phyloP scores from a whole-genome alignment of 2,329 filamentous ascomycete species.

The Neofusicoccum ribis region DNA sequence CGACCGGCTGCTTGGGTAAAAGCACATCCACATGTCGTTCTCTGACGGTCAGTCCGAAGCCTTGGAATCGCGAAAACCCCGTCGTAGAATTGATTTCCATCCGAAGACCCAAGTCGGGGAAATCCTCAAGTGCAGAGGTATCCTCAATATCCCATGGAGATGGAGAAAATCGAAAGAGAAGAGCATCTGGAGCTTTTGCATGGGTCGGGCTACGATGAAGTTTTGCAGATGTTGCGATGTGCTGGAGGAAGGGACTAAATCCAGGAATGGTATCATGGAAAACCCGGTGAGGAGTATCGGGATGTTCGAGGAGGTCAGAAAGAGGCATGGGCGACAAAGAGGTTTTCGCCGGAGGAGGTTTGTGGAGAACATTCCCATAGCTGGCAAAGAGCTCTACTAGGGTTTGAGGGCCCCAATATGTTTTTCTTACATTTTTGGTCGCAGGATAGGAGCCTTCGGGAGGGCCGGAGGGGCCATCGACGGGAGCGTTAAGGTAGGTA shows the following conservation, averaged over 20 bases:
- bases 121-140: conserved; percentile 17
- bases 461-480: too few species aligned
- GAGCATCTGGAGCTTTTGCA: background rate
- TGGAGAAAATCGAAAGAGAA: conserved; percentile 13
- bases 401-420: background rate
- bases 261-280: conserved; percentile 11
- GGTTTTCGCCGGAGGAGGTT: background rate
- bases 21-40: conserved; percentile 31
- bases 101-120: conserved; percentile 30
- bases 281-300: background rate
- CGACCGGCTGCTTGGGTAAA: conserved; percentile 31
- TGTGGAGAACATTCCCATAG: conserved; percentile 10
- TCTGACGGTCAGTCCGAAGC: conserved; percentile 27
- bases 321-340: background rate
- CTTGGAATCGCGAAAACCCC: conserved; percentile 24
- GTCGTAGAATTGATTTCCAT: conserved; percentile 23
- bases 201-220: background rate
- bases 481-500: background rate
- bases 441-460: background rate
- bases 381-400: background rate
- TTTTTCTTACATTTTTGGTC: background rate
- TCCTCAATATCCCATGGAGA: conserved; percentile 11
- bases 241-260: background rate
- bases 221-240: background rate
- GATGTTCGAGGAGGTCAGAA: background rate